A percentile compares a stretch with the other conserved stretches of the same genome.
These are phyloP conservation scores for Pascua guehoae DNA, from an alignment of 1,284 basidiomycete species.

Conservation along the genomic window DNA sequence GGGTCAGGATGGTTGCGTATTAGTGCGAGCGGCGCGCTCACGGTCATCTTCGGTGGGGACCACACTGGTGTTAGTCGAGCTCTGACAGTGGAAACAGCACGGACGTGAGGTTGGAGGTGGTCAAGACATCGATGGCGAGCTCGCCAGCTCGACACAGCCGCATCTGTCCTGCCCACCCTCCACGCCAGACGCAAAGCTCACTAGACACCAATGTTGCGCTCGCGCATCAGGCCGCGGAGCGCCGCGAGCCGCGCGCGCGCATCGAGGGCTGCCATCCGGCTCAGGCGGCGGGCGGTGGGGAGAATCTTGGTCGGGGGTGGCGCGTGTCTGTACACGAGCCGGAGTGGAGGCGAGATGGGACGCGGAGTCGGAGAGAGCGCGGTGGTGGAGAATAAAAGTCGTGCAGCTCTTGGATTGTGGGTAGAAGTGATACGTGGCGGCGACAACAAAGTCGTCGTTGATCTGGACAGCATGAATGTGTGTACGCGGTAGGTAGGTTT, in stretches of 20 bases:
- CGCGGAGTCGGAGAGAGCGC: background rate
- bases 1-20: constrained; percentile 1
- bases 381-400: too few relatives aligned
- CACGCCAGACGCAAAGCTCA: too few relatives aligned
- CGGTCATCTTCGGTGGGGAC: constrained; percentile 86
- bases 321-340: too few relatives aligned
- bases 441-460: too few relatives aligned
- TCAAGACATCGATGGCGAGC: background rate
- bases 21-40: constrained; percentile 48
- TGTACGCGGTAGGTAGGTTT: too few relatives aligned
- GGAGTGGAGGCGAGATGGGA: background rate
- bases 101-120: too few relatives aligned
- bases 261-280: constrained; percentile 15
- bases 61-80: constrained; percentile 49
- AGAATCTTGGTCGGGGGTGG: constrained; percentile 5
- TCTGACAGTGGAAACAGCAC: too few relatives aligned
- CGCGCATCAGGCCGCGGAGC: constrained; percentile 20
- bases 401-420: too few relatives aligned
- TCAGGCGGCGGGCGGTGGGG: constrained; percentile 8
- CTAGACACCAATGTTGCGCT: constrained; percentile 24
- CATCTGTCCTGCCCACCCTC: background rate
- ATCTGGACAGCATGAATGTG: too few relatives aligned
- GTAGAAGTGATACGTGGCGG: too few relatives aligned
- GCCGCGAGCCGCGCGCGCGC: constrained; percentile 18
- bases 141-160: too few relatives aligned